Base-by-base conservation (phyloP, 2,329 filamentous ascomycete genomes). In the Fusarium nelsonii region DNA sequence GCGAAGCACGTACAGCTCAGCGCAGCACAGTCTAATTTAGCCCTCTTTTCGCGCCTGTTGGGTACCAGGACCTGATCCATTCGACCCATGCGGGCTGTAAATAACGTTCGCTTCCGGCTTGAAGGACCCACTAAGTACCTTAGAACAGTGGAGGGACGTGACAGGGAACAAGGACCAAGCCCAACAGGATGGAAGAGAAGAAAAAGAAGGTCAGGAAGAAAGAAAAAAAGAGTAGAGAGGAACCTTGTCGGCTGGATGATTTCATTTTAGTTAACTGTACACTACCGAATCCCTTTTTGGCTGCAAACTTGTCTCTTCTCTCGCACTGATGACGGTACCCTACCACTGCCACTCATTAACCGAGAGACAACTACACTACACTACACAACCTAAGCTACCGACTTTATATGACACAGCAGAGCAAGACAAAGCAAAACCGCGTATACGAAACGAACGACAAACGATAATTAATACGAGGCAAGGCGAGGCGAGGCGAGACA, bases 81-180 rank as follows among this genome's bases (percentile, higher is more conserved):
- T 23, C n/a, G 18, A 50, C 23, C 33, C 48, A 50, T 50, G 48
- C 48, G 34, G 48, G 48, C 48, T 50, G 48, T 40, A 50, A 50
- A 39, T 32, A 50, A 50, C 48, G 48, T 50, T 50, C 48, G 48
- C 48, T 50, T 39, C 23, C 12, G 9, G 33, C 20, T 32, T 56
- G 53, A 49, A 50, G 32, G 53, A 56, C 44, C 26, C 39, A 32
- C 51, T 51, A 23, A 23, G 23, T 23, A 45, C 9, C 43, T n/a
- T 32, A 45, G 43, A 45, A 45, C 33, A 39, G 48, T 50, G 48
- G 48, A 50, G 48, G 48, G 28, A 10, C 23, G 8, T 28, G 23
- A 36, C 48, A 39, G n/a, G 48, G 48, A 37, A 28, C 33, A 37
- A 26, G 26, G 33, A 11, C 30, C 4, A 23, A 23, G 16, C 6